Percentiles rank a stretch among this genome's conserved stretches.
These are phyloP conservation scores for Fimicolochytrium jonesii DNA, from an alignment of 192 early-diverging fungal species.

Conservation along the genomic window DNA sequence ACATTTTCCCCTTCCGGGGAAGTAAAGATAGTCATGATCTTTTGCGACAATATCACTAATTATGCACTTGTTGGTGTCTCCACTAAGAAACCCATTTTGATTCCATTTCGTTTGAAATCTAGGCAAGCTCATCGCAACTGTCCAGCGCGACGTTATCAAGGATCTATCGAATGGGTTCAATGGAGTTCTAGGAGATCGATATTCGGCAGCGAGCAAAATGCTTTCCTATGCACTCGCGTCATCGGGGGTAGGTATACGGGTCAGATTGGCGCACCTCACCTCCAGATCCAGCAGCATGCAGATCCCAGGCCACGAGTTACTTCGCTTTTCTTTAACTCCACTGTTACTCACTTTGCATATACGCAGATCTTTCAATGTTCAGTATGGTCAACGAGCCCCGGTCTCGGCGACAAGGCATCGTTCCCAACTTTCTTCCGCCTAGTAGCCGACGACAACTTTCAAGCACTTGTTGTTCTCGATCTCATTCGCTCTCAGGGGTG, in stretches of 20 bases:
- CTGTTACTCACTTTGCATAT: background rate
- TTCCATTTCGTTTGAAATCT: background rate
- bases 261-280: too few species aligned
- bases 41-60: too few species aligned
- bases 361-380: constrained; percentile 23
- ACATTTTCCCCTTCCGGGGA: background rate
- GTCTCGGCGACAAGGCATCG: constrained; percentile 17
- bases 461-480: constrained; percentile 27
- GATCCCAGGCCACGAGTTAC: background rate
- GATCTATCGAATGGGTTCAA: background rate
- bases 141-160: background rate
- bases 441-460: constrained; percentile 31
- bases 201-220: background rate
- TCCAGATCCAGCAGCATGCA: background rate
- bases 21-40: background rate
- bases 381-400: constrained; percentile 31
- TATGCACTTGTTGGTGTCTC: too few species aligned
- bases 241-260: background rate
- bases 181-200: constrained; percentile 6
- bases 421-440: constrained; percentile 42
- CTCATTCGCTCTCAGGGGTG: constrained; percentile 20
- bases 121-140: background rate
- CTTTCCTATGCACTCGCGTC: constrained; percentile 1
- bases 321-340: background rate
- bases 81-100: background rate